A percentile compares a stretch with the other conserved stretches of the same genome.
Evolutionary conservation across 257 asterid species (phyloP).

Genomic region (Solanum sparsipilum): DNA sequence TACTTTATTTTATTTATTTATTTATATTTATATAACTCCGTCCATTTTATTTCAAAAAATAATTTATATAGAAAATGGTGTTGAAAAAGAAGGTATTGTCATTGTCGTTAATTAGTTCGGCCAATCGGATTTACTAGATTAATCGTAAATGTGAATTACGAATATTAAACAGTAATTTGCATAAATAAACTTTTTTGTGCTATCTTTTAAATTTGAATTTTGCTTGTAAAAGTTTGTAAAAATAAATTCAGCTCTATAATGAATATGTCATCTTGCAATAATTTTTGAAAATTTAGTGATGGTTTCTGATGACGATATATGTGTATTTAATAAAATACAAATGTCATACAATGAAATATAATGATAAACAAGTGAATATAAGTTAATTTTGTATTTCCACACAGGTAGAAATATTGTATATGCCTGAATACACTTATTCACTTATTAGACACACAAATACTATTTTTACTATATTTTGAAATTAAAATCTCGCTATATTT

Average conservation of each 20-base stretch:
- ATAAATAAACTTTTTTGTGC: not conserved
- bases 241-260: not conserved
- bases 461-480: not conserved
- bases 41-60: not conserved
- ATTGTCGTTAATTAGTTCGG: not conserved
- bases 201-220: not conserved
- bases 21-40: not conserved
- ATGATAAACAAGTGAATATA: too few species aligned
- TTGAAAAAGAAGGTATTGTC: not conserved
- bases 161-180: not conserved
- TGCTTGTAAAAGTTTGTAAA: not conserved
- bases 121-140: not conserved
- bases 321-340: too few species aligned
- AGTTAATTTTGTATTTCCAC: too few species aligned
- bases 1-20: not conserved
- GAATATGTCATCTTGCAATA: too few species aligned
- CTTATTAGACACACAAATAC: not conserved
- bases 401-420: too few species aligned
- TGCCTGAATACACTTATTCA: too few species aligned
- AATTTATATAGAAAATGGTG: not conserved
- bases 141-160: not conserved
- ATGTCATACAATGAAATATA: too few species aligned
- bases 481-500: not conserved
- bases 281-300: too few species aligned
- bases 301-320: too few species aligned